A percentile compares a stretch with the other conserved stretches of the same genome.
Evolutionary conservation across 148 eudicot genomes (phyloP).

Genomic region (Silene latifolia): DNA sequence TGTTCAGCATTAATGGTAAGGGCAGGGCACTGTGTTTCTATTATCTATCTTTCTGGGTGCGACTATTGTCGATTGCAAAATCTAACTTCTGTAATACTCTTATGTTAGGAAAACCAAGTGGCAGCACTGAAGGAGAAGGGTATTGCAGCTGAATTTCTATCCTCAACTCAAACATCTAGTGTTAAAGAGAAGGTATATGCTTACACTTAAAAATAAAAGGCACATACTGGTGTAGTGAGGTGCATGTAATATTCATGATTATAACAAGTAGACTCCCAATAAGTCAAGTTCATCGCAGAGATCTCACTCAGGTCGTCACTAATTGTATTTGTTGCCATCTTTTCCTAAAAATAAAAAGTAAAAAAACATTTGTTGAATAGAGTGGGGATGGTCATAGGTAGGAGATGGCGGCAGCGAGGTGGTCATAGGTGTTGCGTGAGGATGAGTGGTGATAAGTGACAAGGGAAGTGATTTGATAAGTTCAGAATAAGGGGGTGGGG

Average conservation of each 20-base stretch:
- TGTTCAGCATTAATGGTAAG: conserved; percentile 38
- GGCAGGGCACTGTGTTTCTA: conserved; percentile 1
- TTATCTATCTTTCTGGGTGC: background rate
- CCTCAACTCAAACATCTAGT: conserved; percentile 74
- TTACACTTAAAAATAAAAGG: conserved; percentile 42
- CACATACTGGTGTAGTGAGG: conserved; percentile 19
- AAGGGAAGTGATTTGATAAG: too few relatives aligned
- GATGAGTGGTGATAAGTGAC: too few relatives aligned
- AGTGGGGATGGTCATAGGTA: too few relatives aligned
- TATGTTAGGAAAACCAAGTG: conserved; percentile 92
- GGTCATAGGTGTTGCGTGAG: too few relatives aligned
- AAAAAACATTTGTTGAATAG: background rate
- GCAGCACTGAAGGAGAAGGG: conserved; percentile 71
- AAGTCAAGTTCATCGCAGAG: conserved; percentile 4
- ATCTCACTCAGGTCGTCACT: background rate
- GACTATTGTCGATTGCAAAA: conserved; percentile 1
- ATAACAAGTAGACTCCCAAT: background rate
- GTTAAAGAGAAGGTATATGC: conserved; percentile 63
- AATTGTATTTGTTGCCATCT: too few relatives aligned
- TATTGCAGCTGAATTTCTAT: conserved; percentile 81
- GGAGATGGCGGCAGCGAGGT: too few relatives aligned
- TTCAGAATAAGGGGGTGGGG: too few relatives aligned
- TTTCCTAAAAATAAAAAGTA: background rate
- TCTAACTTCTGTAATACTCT: background rate
- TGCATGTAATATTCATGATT: background rate